Evolutionary conservation across 2,329 filamentous ascomycete genomes (phyloP), one percentile per base, ranked within the genome.

Genomic region (Beauveria medogensis): DNA sequence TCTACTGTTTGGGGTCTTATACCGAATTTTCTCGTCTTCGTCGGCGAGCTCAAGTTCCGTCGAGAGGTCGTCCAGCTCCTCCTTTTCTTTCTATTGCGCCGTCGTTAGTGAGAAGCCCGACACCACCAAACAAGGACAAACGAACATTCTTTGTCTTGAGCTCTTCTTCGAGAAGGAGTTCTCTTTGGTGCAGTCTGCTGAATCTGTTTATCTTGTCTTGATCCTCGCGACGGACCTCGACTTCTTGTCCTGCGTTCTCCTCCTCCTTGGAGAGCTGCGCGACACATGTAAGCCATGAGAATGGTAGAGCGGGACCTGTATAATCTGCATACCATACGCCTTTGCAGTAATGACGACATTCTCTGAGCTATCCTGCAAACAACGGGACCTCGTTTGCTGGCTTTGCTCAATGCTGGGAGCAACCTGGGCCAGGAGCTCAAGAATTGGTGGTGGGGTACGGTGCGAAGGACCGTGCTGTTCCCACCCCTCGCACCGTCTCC

Each of bases 171-270:
- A 97, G 74, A 3, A 81, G 75, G 40, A 89, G 81, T 73, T 96
- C 90, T 56, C 90, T 88, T 72, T 95, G 91, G 74, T 99, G 94
- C 64, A 99, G 80, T 50, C 92, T 87, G 75, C 92, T 97, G 81
- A 99, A 99, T 66, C 87, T 88, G 78, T 99, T 99, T 84, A 99
- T 99, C 78, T 94, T 96, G 78, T 97, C 92, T 75, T 99, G 94
- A 73, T 99, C 94, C 74, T 97, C 92, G 70, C 92, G 89, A 63
- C 94, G 90, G 62, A 99, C 94, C 75, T 97, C 90, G 68, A 92
- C 88, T 72, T 99, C 94, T 66, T 94, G 89, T 64, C 85, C 83
- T 22, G 86, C 80, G 62, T 86, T 88, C 76, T 99, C 94, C 69
- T 97, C 93, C 73, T 96, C 93, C 72, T 91, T 95, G 51, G 91